A percentile compares a stretch with the other conserved stretches of the same genome.
Evolutionary conservation across 306 rosid species (phyloP).

Genomic region (Astragalus membranaceus): DNA sequence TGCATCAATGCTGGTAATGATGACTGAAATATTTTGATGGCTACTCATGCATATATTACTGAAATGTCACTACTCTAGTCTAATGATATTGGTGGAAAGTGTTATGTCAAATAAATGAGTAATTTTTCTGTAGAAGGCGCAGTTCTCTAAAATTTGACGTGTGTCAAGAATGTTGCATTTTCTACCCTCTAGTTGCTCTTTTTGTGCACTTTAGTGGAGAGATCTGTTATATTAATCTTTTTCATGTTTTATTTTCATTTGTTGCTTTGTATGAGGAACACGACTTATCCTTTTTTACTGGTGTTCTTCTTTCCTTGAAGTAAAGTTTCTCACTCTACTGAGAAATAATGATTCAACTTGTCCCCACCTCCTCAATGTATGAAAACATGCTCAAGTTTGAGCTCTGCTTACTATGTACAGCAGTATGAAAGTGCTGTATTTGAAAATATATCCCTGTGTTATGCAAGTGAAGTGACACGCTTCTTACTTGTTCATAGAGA

Average conservation of each 20-base stretch:
- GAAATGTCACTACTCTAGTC: background rate
- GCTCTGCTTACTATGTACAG: background rate
- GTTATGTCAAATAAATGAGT: background rate
- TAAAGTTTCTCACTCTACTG: background rate
- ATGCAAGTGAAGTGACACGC: background rate
- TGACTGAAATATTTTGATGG: background rate
- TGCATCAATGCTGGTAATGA: constrained; percentile 88
- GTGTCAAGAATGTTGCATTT: background rate
- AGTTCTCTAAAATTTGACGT: background rate
- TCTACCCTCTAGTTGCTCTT: background rate
- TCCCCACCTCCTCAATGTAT: background rate
- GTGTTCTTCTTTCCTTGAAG: background rate
- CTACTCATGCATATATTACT: background rate
- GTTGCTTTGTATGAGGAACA: background rate
- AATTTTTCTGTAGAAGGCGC: background rate
- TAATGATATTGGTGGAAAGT: constrained; percentile 6
- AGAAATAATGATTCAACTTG: background rate
- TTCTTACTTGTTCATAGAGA: background rate
- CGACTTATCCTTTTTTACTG: background rate
- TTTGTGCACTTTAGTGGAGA: background rate
- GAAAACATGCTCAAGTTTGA: background rate
- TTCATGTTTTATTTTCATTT: background rate
- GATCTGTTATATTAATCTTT: background rate
- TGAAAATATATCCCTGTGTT: background rate
- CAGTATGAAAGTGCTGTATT: background rate